These are phyloP conservation scores for Barnettozyma populi DNA, from an alignment of 805 yeast genomes.

Conservation along the genomic window DNA sequence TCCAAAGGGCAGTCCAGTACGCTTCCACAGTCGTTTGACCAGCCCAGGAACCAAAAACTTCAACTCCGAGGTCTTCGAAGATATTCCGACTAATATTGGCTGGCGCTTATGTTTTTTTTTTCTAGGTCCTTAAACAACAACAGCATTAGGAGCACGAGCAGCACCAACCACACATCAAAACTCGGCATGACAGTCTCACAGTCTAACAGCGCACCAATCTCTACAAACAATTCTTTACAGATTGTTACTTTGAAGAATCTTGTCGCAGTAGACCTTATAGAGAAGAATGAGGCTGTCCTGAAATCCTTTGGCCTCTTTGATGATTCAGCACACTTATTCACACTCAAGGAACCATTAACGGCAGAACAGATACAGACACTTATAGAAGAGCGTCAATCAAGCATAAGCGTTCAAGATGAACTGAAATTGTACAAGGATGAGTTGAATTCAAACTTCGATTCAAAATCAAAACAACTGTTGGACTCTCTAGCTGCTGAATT, in stretches of 20 bases:
- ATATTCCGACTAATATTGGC: neutral
- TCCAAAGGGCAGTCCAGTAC: constrained; percentile 17
- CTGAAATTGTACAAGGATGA: constrained; percentile 8
- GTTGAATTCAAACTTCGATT: neutral
- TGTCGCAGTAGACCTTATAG: constrained; percentile 23
- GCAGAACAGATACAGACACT: constrained; percentile 10
- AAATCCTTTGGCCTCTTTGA: constrained; percentile 19
- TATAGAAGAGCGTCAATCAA: constrained; percentile 6
- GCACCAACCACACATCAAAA: no score
- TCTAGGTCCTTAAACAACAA: no score
- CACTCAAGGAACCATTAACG: constrained; percentile 3
- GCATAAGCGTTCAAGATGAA: constrained; percentile 3
- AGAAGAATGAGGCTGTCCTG: constrained; percentile 20
- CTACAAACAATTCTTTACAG: constrained; percentile 13
- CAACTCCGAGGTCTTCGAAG: neutral
- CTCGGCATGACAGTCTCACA: constrained; percentile 19
- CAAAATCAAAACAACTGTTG: constrained; percentile 9
- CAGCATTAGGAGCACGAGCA: no score
- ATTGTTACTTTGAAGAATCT: constrained; percentile 24
- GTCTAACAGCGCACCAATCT: constrained; percentile 17
- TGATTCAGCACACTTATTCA: constrained; percentile 6
- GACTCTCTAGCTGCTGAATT: constrained; percentile 18
- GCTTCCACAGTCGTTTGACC: constrained; percentile 12
- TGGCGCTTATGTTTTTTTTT: no score
- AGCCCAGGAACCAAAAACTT: neutral